phyloP scores from a whole-genome alignment of 768 basidiomycete genomes.

The Psilocybe cyanescens region DNA sequence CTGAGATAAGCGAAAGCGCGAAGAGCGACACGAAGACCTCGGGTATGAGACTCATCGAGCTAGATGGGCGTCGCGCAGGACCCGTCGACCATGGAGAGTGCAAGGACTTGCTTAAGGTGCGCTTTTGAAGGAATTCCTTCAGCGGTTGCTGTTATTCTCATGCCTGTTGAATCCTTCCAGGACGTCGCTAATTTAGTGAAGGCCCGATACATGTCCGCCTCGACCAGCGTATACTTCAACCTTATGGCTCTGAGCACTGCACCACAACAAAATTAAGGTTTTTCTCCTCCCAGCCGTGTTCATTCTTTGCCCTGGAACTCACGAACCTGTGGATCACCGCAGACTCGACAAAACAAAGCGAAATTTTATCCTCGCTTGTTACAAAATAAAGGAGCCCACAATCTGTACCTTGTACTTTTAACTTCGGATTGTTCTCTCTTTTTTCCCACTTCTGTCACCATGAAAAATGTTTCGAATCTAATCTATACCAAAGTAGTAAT shows the following conservation, averaged over 20 bases:
- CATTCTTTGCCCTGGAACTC: too few species aligned
- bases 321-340: too few species aligned
- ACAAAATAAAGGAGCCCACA: too few species aligned
- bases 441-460: too few species aligned
- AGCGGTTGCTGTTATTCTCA: background rate
- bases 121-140: slow-evolving; percentile 4
- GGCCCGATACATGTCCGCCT: slow-evolving; percentile 57
- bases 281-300: background rate
- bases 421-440: too few species aligned
- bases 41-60: slow-evolving; percentile 68
- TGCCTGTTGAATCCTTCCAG: slow-evolving; percentile 33
- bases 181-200: slow-evolving; percentile 70
- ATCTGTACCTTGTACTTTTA: too few species aligned
- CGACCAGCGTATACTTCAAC: slow-evolving; percentile 63
- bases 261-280: background rate
- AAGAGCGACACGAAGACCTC: slow-evolving; percentile 23
- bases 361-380: too few species aligned
- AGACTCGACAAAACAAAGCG: too few species aligned
- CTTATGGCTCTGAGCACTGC: slow-evolving; percentile 51
- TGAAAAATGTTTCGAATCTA: too few species aligned
- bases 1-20: slow-evolving; percentile 18
- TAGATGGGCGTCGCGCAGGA: slow-evolving; percentile 80
- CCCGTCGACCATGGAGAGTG: slow-evolving; percentile 82
- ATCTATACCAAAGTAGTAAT: too few species aligned
- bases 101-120: slow-evolving; percentile 58